Base-by-base conservation (phyloP, 2,329 filamentous ascomycete genomes). In the Stachybotrys echinatus region DNA sequence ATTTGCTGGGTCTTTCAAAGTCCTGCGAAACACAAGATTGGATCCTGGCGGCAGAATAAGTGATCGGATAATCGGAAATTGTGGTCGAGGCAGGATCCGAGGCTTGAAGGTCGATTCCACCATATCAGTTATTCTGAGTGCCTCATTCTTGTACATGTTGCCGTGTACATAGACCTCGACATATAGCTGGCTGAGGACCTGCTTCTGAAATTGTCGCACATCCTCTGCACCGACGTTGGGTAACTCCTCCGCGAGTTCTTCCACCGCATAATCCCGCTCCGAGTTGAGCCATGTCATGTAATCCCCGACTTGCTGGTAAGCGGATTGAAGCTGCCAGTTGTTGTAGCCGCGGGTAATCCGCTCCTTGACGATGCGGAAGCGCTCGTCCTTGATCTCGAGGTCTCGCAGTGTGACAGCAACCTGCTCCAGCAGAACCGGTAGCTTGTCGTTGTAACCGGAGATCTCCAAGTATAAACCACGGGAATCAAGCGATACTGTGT, bases 381-480 rank as follows among this genome's bases (percentile, higher is more conserved):
- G 84, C 50, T 95, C 91, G n/a, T 89, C 80, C 54, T 85, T 87
- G 57, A 97, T 80, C 37, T 91, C 83, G 5, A 97, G 75, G 59
- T 96, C 88, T 47, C 89, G 84, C 79, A 96, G 88, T 10, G 87
- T 91, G 12, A 84, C 72, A 22, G 96, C 74, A 4, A 97, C 89
- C 65, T 96, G 94, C 64, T 97, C 90, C 44, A 99, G 71, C 21
- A 99, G 78, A 1, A 96, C 90, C 0, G 88, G 77, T 61, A 99
- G 83, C 73, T 99, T 99, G 69, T 99, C 94, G 59, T 96, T 99
- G 72, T 97, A 99, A 0, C 94, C 94, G 23, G 84, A 85, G 4
- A 97, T 81, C 14, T 87, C 84, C 39, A 97, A 73, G 51, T 88
- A 85, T 23, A 97, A 65, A 0, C 92, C 92, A 27, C 84, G 80